Percentiles rank a stretch among this genome's conserved stretches.
phyloP scores from a whole-genome alignment of 139 green algal genomes.

The Gonium pectorale region DNA sequence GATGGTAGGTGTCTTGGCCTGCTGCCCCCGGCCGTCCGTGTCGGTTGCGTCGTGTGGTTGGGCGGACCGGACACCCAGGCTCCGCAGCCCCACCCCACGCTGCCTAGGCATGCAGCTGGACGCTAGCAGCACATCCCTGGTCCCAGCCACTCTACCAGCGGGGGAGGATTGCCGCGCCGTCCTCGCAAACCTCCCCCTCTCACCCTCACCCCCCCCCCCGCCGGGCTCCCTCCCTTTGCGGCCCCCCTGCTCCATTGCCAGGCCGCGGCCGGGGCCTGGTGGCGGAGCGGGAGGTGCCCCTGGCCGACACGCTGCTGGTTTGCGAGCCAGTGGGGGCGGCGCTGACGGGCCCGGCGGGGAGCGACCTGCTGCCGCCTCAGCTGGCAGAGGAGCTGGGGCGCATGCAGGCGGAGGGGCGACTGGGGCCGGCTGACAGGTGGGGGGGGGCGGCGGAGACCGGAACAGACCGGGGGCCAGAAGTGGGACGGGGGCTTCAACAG shows the following conservation, averaged over 20 bases:
- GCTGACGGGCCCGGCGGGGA: slow-evolving; percentile 2
- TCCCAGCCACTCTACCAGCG: too few species aligned
- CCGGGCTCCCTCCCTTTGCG: background rate
- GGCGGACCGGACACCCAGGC: too few species aligned
- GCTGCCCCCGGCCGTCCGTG: too few species aligned
- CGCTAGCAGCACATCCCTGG: too few species aligned
- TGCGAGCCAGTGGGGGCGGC: slow-evolving; percentile 1
- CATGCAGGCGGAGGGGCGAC: background rate
- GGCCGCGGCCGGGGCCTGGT: slow-evolving; percentile 27
- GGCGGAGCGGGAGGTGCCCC: background rate
- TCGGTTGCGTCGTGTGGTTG: too few species aligned
- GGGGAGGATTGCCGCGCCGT: too few species aligned
- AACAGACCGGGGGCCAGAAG: too few species aligned
- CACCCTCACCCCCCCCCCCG: background rate
- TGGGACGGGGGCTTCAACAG: too few species aligned
- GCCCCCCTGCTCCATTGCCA: background rate
- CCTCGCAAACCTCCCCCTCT: background rate
- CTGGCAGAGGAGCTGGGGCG: background rate
- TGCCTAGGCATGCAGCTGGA: too few species aligned
- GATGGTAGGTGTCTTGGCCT: too few species aligned
- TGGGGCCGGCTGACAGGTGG: slow-evolving; percentile 8
- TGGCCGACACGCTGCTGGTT: slow-evolving; percentile 20
- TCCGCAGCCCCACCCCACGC: too few species aligned
- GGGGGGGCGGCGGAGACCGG: too few species aligned
- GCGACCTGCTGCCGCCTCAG: slow-evolving; percentile 16